Conservation (phyloP, 192 early-diverging fungal species). For the Linnemannia zychae region DNA sequence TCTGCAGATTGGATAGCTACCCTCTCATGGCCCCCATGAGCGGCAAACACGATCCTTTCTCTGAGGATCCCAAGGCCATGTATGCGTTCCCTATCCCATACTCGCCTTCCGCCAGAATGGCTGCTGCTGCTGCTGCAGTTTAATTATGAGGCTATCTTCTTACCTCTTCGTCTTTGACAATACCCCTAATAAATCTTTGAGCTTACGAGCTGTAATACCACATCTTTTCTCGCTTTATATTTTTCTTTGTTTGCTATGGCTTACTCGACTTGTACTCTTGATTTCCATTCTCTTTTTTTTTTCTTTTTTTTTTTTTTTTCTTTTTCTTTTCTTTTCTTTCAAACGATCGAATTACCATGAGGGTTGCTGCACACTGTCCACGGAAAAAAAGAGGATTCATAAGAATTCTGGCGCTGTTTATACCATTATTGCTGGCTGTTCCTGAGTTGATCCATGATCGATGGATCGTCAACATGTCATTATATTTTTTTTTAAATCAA, state of each 20-base stretch:
- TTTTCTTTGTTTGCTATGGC: conserved; percentile 1
- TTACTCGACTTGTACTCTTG: too few species aligned
- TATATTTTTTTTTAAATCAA: too few species aligned
- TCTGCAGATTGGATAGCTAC: conserved; percentile 20
- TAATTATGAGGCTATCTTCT: not conserved
- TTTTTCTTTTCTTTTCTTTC: too few species aligned
- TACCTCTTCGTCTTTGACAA: not conserved
- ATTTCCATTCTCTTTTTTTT: not conserved
- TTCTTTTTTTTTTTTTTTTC: not conserved
- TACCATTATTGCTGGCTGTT: too few species aligned
- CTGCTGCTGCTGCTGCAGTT: too few species aligned
- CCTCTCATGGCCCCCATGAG: not conserved
- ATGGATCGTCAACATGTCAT: too few species aligned
- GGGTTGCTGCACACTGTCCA: too few species aligned
- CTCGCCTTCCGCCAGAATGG: not conserved
- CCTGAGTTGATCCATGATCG: too few species aligned
- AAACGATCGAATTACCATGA: too few species aligned
- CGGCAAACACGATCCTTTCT: not conserved
- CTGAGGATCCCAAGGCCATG: not conserved
- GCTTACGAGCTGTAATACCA: not conserved
- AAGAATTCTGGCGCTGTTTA: too few species aligned
- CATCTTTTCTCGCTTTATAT: not conserved
- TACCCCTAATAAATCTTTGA: not conserved
- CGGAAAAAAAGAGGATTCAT: too few species aligned
- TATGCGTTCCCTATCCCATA: not conserved